Percentiles rank a stretch among this genome's conserved stretches.
phyloP scores from a whole-genome alignment of 73 alveolate genomes.

The Durusdinium trenchii region DNA sequence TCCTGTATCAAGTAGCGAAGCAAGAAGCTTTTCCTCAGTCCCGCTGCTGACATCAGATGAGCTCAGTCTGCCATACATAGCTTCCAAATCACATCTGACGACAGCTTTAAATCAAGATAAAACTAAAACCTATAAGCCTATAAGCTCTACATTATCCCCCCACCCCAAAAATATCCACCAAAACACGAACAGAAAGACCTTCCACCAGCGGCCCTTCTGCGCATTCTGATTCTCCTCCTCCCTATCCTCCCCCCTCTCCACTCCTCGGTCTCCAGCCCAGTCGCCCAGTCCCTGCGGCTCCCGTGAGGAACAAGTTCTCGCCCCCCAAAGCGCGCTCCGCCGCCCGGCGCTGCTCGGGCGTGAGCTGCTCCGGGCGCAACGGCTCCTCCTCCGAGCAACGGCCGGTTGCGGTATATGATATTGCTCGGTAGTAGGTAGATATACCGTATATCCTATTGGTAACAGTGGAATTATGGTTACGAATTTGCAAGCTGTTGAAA shows the following conservation, averaged over 20 bases:
- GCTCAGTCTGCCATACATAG: too few relatives aligned
- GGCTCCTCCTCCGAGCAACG: conserved; percentile 52
- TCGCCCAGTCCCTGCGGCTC: conserved; percentile 77
- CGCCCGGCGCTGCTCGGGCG: conserved; percentile 10
- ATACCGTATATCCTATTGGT: too few relatives aligned
- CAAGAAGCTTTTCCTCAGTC: conserved; percentile 69
- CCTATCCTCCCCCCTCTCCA: background rate
- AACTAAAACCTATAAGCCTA: too few relatives aligned
- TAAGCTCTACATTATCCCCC: background rate
- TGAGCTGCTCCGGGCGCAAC: conserved; percentile 20
- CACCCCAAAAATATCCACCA: background rate
- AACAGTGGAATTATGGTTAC: too few relatives aligned
- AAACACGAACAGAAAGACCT: background rate
- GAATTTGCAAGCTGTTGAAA: too few relatives aligned
- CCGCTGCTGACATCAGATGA: background rate
- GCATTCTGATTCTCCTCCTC: background rate
- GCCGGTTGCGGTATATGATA: too few relatives aligned
- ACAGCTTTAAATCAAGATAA: too few relatives aligned
- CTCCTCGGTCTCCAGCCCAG: background rate
- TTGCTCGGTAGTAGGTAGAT: too few relatives aligned
- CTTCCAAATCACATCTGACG: background rate
- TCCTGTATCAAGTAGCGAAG: conserved; percentile 66
- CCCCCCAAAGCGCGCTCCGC: background rate
- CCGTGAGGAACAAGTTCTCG: conserved; percentile 71
- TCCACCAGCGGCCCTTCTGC: background rate